Evolutionary conservation across 495 filamentous ascomycete species (phyloP), one percentile per base, ranked within the genome.

Genomic region (Tuber aestivum): DNA sequence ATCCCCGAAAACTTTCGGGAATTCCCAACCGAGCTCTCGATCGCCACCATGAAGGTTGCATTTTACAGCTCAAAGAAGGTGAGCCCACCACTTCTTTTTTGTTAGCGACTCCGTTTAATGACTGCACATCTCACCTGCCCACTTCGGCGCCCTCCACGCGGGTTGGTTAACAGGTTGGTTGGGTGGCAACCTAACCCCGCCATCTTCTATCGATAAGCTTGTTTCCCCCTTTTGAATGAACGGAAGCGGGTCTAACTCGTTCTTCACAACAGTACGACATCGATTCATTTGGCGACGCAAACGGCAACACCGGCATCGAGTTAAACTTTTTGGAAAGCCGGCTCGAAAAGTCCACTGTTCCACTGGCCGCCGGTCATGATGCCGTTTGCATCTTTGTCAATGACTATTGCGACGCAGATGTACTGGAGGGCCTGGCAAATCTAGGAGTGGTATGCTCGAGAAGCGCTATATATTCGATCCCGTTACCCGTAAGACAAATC

Each of bases 361-460:
- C 87, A 2, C 86, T 92, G 35, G 89, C 89, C 2, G 76, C 81
- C 16, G 87, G 83, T 74, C 84, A 87, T 76, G 83, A 86, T 48
- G 91, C 90, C 73, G 85, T 92, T 72, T 92, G 90, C 84, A 89
- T 89, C 82, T 92, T 92, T 82, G 91, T 92, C 74, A 92, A 92
- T 84, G 91, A 92, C 84, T 84, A 80, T 8, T 85, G 91, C 50
- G 80, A 86, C 75, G 85, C 79, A 5, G 75, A 80, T 2, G 89
- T 92, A 70, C 85, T 91, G 42, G 77, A 83, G 65, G 84, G 85
- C 14, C 85, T 92, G 4, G 83, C 86, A 77, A 74, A 73, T 9
- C 69, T 77, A 71, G 89, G 89, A 75, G 85, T 89, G 35, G 80
- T 82, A 75, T 61, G 80, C 69, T 37, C 32, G 27, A 35, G 27